phyloP scores from a whole-genome alignment of 768 basidiomycete species.

The Sistotremastrum suecicum region DNA sequence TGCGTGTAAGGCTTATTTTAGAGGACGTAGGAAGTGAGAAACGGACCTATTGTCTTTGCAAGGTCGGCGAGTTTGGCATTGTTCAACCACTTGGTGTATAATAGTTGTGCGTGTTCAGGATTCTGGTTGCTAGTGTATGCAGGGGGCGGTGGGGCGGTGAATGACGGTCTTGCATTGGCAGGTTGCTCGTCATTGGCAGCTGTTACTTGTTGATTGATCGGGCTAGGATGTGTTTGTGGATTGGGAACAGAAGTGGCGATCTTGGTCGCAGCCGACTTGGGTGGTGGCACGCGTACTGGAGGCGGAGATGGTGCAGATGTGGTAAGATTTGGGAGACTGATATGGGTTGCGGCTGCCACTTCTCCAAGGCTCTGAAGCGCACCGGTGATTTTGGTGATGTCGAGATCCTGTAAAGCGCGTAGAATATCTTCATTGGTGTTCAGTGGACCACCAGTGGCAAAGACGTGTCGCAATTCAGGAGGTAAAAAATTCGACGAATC shows the following conservation, averaged over 20 bases:
- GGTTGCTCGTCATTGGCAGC: background rate
- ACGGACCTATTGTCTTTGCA: conserved; percentile 50
- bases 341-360: conserved; percentile 31
- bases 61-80: conserved; percentile 54
- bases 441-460: conserved; percentile 23
- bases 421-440: conserved; percentile 62
- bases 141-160: conserved; percentile 4
- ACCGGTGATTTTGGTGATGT: conserved; percentile 49
- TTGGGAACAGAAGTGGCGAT: background rate
- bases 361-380: conserved; percentile 55
- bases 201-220: too few relatives aligned
- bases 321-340: conserved; percentile 11
- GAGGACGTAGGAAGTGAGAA: background rate
- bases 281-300: conserved; percentile 7
- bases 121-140: conserved; percentile 28
- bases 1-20: background rate
- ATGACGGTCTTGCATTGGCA: background rate
- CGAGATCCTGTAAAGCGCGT: conserved; percentile 58
- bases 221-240: background rate
- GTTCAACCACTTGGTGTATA: conserved; percentile 71
- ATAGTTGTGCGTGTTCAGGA: conserved; percentile 47
- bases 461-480: conserved; percentile 2
- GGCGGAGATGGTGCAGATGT: conserved; percentile 12
- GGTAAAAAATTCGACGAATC: conserved; percentile 3
- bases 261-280: conserved; percentile 4